A percentile compares a stretch with the other conserved stretches of the same genome.
Evolutionary conservation across 2,329 filamentous ascomycete species (phyloP).

Genomic region (Cladorrhinum sp.): DNA sequence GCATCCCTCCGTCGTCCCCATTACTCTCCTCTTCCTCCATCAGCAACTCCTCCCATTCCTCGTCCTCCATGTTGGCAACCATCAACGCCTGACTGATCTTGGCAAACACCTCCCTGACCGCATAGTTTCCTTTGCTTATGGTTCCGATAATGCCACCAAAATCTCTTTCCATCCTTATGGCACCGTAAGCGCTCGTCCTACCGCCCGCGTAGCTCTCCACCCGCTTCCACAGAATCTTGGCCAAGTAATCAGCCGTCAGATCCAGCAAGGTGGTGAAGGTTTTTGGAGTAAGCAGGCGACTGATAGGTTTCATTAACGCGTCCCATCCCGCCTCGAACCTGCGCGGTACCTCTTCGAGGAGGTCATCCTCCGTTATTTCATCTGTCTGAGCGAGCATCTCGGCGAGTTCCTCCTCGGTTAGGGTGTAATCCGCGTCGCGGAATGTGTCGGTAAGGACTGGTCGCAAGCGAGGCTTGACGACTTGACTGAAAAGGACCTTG

Average conservation of each 20-base stretch:
- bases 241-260: constrained; percentile 69
- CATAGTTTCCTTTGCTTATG: constrained; percentile 70
- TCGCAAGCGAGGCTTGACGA: constrained; percentile 79
- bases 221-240: constrained; percentile 79
- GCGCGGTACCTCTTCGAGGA: constrained; percentile 67
- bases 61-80: constrained; percentile 91
- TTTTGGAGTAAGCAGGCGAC: constrained; percentile 74
- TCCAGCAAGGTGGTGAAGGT: constrained; percentile 76
- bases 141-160: constrained; percentile 69
- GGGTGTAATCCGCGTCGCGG: constrained; percentile 82
- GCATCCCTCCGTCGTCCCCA: constrained; percentile 60
- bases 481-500: constrained; percentile 80
- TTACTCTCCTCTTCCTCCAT: constrained; percentile 41
- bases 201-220: constrained; percentile 73
- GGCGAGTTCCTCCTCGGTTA: constrained; percentile 57
- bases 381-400: constrained; percentile 53
- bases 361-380: constrained; percentile 50
- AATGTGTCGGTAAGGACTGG: constrained; percentile 86
- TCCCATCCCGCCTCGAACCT: constrained; percentile 87
- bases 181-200: constrained; percentile 75
- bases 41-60: constrained; percentile 82
- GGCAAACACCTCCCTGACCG: constrained; percentile 71
- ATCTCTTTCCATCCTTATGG: constrained; percentile 80
- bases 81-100: constrained; percentile 77
- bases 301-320: constrained; percentile 77